Base-by-base conservation (phyloP, 2,329 filamentous ascomycete genomes). In the Didymosphaeria variabile region DNA sequence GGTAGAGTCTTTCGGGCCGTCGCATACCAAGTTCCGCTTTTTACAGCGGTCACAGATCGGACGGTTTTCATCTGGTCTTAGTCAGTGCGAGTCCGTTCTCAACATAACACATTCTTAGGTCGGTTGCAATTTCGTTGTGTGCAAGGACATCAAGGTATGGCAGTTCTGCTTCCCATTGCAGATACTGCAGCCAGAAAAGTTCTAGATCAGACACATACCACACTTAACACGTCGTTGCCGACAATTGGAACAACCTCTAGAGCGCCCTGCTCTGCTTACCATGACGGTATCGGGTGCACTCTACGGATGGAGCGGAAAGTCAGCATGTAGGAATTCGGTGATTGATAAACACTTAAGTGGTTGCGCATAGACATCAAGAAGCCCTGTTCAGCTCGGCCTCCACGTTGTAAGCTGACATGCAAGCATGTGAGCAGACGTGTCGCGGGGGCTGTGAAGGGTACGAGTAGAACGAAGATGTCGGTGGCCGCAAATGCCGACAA, bases 211-310 rank as follows among this genome's bases (percentile, higher is more conserved):
- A 26, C n/a, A 46, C 42, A 5, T 55, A 55, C 53, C 42, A 13
- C 53, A 55, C 15, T 55, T 46, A 12, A 55, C 45, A 19, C 53
- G 53, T n/a, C 53, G 53, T 36, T 46, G 26, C n/a, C 53, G 53
- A 21, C 53, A 55, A 21, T 55, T 55, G 15, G 53, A 55, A 47
- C 53, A 55, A 17, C 42, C 53, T 47, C 26, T 55, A 15, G 53
- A 55, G 26, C 53, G 53, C 36, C 53, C 53, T 55, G 53, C 53
- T 55, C 53, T 55, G 53, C 53, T 55, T 23, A 55, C 53, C 53
- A 55, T 55, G 26, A 15, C 32, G 36, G 23, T n/a, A 29, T 36
- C 15, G 34, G 10, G 42, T 45, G 42, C 8, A 45, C 19, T 5
- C 42, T 45, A 23, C 23, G 42, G 10, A n/a, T 23, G 5, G 19